Evolutionary conservation across 768 basidiomycete genomes (phyloP).

Genomic region (Pisolithus marmoratus): DNA sequence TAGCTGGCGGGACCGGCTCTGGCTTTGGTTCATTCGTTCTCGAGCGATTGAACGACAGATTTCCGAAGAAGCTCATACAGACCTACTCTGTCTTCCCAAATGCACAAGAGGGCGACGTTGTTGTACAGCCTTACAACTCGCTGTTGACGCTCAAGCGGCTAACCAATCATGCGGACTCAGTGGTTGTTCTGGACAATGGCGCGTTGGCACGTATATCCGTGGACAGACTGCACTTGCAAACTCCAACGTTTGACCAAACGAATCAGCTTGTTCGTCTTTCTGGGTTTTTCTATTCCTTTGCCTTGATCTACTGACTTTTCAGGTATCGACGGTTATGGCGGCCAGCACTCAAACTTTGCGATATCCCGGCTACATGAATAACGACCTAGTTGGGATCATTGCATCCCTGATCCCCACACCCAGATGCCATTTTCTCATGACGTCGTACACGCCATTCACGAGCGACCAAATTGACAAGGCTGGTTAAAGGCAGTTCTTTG

Average conservation of each 20-base stretch:
- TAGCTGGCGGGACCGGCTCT: conserved; percentile 97
- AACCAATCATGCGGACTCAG: conserved; percentile 94
- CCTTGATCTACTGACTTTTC: neutral
- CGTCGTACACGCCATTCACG: conserved; percentile 97
- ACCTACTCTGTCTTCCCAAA: conserved; percentile 99
- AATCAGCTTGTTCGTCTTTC: conserved; percentile 71
- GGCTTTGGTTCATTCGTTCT: conserved; percentile 97
- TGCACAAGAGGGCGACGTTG: conserved; percentile 88
- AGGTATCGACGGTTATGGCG: conserved; percentile 98
- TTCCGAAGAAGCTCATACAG: conserved; percentile 98
- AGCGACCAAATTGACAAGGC: conserved; percentile 97
- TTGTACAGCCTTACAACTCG: conserved; percentile 98
- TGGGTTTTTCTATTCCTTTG: neutral
- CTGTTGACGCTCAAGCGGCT: conserved; percentile 88
- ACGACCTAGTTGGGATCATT: conserved; percentile 95
- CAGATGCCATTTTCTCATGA: conserved; percentile 97
- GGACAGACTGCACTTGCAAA: conserved; percentile 84
- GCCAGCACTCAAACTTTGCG: conserved; percentile 95
- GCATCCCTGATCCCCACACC: conserved; percentile 96
- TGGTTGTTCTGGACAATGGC: conserved; percentile 95
- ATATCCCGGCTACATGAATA: conserved; percentile 99
- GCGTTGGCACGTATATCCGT: conserved; percentile 90
- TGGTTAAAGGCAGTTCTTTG: conserved; percentile 8
- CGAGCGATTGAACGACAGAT: conserved; percentile 94
- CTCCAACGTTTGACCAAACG: conserved; percentile 84